A percentile compares a stretch with the other conserved stretches of the same genome.
These are phyloP conservation scores for Teunomyces atbi DNA, from an alignment of 805 yeast species.

Conservation along the genomic window DNA sequence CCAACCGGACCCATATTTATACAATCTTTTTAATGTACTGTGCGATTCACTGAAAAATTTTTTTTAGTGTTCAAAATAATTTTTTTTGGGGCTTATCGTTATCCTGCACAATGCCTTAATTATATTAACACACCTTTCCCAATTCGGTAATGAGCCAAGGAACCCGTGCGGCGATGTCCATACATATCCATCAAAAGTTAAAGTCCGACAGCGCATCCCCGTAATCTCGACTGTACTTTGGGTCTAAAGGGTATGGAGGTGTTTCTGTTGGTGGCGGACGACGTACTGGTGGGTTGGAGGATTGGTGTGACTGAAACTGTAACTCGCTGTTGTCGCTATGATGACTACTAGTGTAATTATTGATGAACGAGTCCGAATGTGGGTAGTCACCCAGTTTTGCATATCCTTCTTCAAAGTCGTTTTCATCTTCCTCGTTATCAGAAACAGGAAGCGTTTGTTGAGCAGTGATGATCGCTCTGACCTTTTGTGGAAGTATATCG, in stretches of 20 bases:
- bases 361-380: background rate
- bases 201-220: conserved; percentile 2
- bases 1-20: background rate
- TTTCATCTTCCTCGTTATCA: conserved; percentile 25
- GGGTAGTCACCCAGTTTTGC: background rate
- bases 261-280: conserved; percentile 1
- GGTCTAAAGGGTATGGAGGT: background rate
- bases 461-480: conserved; percentile 18
- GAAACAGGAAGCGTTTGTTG: conserved; percentile 26
- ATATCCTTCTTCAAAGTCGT: conserved; percentile 3
- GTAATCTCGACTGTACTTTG: background rate
- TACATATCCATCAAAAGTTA: conserved; percentile 2
- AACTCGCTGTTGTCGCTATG: conserved; percentile 9
- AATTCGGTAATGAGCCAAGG: background rate
- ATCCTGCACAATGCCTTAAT: background rate
- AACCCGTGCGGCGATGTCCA: background rate
- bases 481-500: conserved; percentile 16
- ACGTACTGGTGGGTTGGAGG: background rate
- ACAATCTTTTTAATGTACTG: background rate
- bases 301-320: conserved; percentile 8
- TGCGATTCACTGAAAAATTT: background rate
- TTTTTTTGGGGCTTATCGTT: background rate
- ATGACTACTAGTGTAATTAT: background rate
- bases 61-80: background rate
- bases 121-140: background rate